phyloP scores from a whole-genome alignment of 768 basidiomycete genomes.

The Sarcomyxa edulis region DNA sequence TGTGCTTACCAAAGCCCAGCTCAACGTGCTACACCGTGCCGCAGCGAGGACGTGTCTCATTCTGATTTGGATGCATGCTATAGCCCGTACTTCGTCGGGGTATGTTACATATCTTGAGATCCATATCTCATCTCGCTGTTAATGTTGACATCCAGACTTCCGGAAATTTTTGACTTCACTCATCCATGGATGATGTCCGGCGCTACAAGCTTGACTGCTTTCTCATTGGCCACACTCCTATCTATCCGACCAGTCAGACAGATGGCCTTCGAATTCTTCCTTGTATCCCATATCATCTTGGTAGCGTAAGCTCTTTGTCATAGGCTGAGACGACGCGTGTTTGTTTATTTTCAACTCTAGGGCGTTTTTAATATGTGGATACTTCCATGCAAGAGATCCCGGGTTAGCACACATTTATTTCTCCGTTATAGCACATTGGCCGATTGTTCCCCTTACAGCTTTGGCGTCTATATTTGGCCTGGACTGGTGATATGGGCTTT shows the following conservation, averaged over 20 bases:
- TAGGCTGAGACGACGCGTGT: slow-evolving; percentile 16
- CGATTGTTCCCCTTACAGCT: slow-evolving; percentile 14
- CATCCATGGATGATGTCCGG: slow-evolving; percentile 31
- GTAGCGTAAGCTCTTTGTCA: slow-evolving; percentile 19
- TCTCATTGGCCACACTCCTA: slow-evolving; percentile 30
- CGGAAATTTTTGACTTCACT: slow-evolving; percentile 27
- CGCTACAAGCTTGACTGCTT: slow-evolving; percentile 21
- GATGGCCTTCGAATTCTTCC: slow-evolving; percentile 38
- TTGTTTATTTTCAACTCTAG: slow-evolving; percentile 21
- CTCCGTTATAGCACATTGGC: slow-evolving; percentile 4
- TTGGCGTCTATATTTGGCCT: slow-evolving; percentile 40
- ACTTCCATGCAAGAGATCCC: slow-evolving; percentile 28
- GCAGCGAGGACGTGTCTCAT: slow-evolving; percentile 35
- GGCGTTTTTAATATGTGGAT: slow-evolving; percentile 33
- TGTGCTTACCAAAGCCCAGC: slow-evolving; percentile 16
- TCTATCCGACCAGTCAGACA: slow-evolving; percentile 34
- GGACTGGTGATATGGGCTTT: slow-evolving; percentile 40
- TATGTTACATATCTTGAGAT: slow-evolving; percentile 8
- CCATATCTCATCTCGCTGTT: background rate
- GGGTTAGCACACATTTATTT: slow-evolving; percentile 16
- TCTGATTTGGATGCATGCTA: slow-evolving; percentile 39
- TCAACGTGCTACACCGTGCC: slow-evolving; percentile 41
- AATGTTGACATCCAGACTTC: slow-evolving; percentile 22
- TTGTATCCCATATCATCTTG: slow-evolving; percentile 24
- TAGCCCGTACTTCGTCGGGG: slow-evolving; percentile 23